Percentiles rank a stretch among this genome's conserved stretches.
phyloP scores from a whole-genome alignment of 2,329 filamentous ascomycete species.

The Furcasterigmium furcatum region DNA sequence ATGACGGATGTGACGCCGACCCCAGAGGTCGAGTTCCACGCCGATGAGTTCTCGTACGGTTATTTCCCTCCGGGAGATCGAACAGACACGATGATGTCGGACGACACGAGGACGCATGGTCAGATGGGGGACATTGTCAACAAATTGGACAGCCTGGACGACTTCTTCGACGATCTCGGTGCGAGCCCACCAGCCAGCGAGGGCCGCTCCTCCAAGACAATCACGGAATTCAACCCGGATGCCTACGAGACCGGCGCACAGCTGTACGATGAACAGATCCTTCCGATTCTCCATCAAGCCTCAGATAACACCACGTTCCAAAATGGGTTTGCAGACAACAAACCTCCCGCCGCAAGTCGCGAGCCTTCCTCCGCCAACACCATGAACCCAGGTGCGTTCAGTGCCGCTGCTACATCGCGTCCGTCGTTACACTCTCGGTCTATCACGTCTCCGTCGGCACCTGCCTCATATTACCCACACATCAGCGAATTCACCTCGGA shows the following conservation, averaged over 20 bases:
- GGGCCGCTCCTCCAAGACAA: constrained; percentile 57
- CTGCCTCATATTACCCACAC: constrained; percentile 50
- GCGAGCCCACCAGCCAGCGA: constrained; percentile 58
- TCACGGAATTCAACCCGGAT: constrained; percentile 63
- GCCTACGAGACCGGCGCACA: constrained; percentile 73
- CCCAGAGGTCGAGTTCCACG: constrained; percentile 87
- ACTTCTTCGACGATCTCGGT: constrained; percentile 73
- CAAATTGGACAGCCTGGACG: constrained; percentile 75
- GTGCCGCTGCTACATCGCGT: constrained; percentile 40
- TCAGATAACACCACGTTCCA: constrained; percentile 79
- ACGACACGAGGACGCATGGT: constrained; percentile 69
- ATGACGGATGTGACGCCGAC: constrained; percentile 63
- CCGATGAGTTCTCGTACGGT: constrained; percentile 81
- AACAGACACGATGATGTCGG: constrained; percentile 89
- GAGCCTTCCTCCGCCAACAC: constrained; percentile 54
- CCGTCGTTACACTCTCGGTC: constrained; percentile 77
- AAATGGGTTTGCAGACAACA: constrained; percentile 79
- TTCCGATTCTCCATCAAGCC: constrained; percentile 86
- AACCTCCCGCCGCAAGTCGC: constrained; percentile 56
- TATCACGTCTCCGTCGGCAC: constrained; percentile 73
- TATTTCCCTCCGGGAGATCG: constrained; percentile 67
- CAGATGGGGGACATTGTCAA: constrained; percentile 81
- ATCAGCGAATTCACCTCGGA: constrained; percentile 67
- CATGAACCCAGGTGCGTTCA: constrained; percentile 62
- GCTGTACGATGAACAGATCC: constrained; percentile 88